Evolutionary conservation across 139 green algal genomes (phyloP).

Genomic region (Haematococcus sp.): DNA sequence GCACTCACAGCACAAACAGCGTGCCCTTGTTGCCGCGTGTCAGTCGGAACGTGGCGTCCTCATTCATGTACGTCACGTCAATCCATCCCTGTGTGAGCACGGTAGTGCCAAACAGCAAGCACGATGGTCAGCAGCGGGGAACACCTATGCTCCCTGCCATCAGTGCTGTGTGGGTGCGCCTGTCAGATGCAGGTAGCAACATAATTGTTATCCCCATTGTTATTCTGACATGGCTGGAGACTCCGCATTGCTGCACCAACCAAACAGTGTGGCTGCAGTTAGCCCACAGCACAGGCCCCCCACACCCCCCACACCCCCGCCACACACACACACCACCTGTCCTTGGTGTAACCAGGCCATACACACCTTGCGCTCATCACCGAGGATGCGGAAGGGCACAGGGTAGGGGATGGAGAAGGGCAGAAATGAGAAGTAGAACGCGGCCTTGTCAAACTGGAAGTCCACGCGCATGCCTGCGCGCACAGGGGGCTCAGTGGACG

Average conservation of each 20-base stretch:
- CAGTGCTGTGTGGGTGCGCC: no score
- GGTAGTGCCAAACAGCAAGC: no score
- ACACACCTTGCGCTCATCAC: constrained; percentile 88
- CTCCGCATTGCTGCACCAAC: no score
- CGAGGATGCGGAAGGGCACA: constrained; percentile 93
- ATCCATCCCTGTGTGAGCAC: constrained; percentile 67
- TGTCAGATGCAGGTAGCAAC: no score
- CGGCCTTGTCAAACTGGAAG: constrained; percentile 85
- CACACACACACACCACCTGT: constrained; percentile 4
- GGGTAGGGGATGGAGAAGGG: constrained; percentile 93
- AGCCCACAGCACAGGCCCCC: background rate
- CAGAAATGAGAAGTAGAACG: constrained; percentile 83
- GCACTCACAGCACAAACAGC: constrained; percentile 38
- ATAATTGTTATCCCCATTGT: no score
- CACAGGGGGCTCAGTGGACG: constrained; percentile 45
- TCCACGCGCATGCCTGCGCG: constrained; percentile 69
- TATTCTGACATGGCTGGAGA: no score
- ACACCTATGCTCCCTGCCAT: no score
- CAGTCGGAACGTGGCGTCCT: constrained; percentile 66
- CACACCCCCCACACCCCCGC: background rate
- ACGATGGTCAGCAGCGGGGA: no score
- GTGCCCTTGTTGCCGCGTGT: constrained; percentile 83
- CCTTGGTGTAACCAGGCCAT: background rate
- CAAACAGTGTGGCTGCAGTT: no score
- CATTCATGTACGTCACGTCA: constrained; percentile 72